Percentiles rank a stretch among this genome's conserved stretches.
Conservation (phyloP, 2,329 filamentous ascomycete genomes). For the Aspergillus bombycis region DNA sequence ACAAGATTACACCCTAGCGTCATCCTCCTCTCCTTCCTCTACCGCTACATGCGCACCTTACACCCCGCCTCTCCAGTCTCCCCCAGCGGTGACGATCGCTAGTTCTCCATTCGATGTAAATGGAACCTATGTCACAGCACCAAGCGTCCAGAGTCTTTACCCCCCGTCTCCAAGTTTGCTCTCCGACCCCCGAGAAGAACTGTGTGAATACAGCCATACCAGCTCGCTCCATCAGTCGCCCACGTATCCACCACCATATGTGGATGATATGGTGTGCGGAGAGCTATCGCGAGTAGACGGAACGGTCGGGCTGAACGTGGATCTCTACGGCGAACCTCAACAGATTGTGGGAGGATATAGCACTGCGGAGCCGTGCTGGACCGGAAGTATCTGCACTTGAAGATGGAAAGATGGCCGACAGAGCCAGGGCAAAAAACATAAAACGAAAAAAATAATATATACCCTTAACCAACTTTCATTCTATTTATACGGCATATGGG, state of each 20-base stretch:
- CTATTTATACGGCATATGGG: background rate
- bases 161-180: constrained; percentile 41
- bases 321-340: constrained; percentile 37
- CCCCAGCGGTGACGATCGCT: constrained; percentile 41
- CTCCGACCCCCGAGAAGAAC: constrained; percentile 37
- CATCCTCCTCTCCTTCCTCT: constrained; percentile 43
- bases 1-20: constrained; percentile 35
- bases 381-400: constrained; percentile 30
- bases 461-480: background rate
- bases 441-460: background rate
- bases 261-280: constrained; percentile 37
- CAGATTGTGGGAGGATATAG: constrained; percentile 38
- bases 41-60: constrained; percentile 43
- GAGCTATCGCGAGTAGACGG: constrained; percentile 32
- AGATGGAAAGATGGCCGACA: background rate
- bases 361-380: constrained; percentile 41
- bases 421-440: background rate
- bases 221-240: constrained; percentile 38
- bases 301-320: constrained; percentile 31
- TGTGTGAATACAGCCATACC: constrained; percentile 35
- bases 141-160: constrained; percentile 39
- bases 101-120: constrained; percentile 41
- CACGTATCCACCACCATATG: constrained; percentile 42
- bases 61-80: constrained; percentile 46
- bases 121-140: constrained; percentile 37